Conservation (phyloP, 1,284 basidiomycete species). For the Marasmius sp. region DNA sequence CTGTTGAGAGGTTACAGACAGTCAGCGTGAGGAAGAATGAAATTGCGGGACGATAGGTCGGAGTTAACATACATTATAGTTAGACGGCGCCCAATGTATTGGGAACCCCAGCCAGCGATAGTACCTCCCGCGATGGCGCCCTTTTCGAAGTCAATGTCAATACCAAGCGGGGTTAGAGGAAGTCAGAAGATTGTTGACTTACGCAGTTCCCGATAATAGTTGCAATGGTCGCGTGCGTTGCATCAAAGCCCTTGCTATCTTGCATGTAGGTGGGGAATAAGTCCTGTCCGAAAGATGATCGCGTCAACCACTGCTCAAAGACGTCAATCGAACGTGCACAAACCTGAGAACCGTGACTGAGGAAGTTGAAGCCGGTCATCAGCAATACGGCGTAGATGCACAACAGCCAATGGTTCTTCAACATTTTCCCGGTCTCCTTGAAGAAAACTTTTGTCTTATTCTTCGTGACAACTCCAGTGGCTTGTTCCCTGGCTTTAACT, state of each 20-base stretch:
- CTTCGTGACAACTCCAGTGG: conserved; percentile 36
- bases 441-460: conserved; percentile 76
- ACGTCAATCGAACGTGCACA: conserved; percentile 6
- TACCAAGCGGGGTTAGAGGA: background rate
- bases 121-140: conserved; percentile 55
- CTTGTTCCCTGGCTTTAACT: conserved; percentile 37
- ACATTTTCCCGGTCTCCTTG: conserved; percentile 70
- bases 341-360: conserved; percentile 82
- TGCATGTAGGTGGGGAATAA: conserved; percentile 81
- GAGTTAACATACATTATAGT: conserved; percentile 66
- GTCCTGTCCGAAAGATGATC: conserved; percentile 38
- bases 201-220: conserved; percentile 91
- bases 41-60: conserved; percentile 14
- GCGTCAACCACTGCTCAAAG: background rate
- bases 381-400: conserved; percentile 84
- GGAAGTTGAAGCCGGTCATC: conserved; percentile 91
- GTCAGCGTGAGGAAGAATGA: conserved; percentile 14
- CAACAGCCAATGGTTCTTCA: conserved; percentile 82
- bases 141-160: conserved; percentile 3
- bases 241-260: conserved; percentile 54
- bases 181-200: conserved; percentile 27
- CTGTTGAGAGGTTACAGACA: too few species aligned
- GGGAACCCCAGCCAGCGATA: conserved; percentile 77
- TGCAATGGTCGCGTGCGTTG: conserved; percentile 71
- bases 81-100: conserved; percentile 86